These are phyloP conservation scores for Hygrophorus pudorinus DNA, from an alignment of 768 basidiomycete genomes.

Conservation along the genomic window DNA sequence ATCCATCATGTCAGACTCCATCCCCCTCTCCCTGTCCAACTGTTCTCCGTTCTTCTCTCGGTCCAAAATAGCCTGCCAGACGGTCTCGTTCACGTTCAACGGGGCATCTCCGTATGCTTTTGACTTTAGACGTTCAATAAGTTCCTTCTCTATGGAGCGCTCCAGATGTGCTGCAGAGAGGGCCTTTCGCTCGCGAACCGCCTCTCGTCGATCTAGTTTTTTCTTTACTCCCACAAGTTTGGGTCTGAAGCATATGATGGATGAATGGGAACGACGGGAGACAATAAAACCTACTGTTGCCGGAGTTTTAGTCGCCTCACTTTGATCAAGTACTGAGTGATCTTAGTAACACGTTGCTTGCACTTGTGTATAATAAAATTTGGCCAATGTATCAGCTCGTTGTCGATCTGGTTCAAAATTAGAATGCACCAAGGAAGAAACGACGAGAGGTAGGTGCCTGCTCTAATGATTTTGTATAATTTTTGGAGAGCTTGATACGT, in stretches of 20 bases:
- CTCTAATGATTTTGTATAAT: conserved; percentile 90
- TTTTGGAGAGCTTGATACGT: conserved; percentile 82
- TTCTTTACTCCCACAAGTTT: conserved; percentile 95
- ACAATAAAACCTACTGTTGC: conserved; percentile 53
- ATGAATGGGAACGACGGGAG: background rate
- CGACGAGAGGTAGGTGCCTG: conserved; percentile 46
- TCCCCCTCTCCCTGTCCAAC: conserved; percentile 39
- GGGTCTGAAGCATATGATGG: conserved; percentile 40
- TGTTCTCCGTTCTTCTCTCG: conserved; percentile 51
- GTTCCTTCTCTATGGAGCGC: conserved; percentile 90
- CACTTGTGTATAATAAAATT: conserved; percentile 97
- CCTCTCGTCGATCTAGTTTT: conserved; percentile 89
- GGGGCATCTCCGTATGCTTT: conserved; percentile 98
- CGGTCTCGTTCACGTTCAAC: conserved; percentile 93
- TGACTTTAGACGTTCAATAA: conserved; percentile 89
- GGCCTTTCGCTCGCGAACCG: conserved; percentile 89
- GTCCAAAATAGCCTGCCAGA: conserved; percentile 90
- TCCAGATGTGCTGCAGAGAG: conserved; percentile 93
- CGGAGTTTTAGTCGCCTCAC: conserved; percentile 86
- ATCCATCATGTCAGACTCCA: conserved; percentile 43
- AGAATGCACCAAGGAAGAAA: background rate
- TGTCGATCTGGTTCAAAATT: conserved; percentile 65
- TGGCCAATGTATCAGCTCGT: conserved; percentile 95
- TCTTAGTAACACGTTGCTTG: conserved; percentile 98
- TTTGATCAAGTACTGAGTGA: conserved; percentile 98